Conservation (phyloP, 116 monocot genomes). For the Papilionanthe hybrid region DNA sequence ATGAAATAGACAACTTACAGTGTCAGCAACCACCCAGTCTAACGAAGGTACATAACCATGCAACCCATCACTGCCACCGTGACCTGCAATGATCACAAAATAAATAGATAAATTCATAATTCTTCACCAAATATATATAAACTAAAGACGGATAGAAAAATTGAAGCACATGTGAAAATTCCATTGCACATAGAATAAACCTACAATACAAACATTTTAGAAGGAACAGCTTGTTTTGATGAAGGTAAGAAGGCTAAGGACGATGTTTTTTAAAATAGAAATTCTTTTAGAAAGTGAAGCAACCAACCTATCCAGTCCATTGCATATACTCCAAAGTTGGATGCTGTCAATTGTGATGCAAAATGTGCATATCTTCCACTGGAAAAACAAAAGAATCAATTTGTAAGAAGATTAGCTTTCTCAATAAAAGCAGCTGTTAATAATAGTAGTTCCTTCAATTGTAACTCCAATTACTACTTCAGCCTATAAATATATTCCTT, state of each 20-base stretch:
- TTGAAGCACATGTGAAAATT: too few relatives aligned
- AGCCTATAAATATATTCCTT: background rate
- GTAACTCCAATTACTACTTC: background rate
- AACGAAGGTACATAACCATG: slow-evolving; percentile 98
- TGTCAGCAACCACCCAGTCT: slow-evolving; percentile 82
- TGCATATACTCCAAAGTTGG: slow-evolving; percentile 86
- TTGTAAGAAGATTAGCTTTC: background rate
- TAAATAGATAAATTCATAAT: too few relatives aligned
- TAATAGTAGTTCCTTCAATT: background rate
- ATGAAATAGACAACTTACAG: slow-evolving; percentile 41
- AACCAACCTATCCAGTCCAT: slow-evolving; percentile 96
- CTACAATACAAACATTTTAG: too few relatives aligned
- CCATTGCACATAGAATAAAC: too few relatives aligned
- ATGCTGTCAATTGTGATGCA: slow-evolving; percentile 65
- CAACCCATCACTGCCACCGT: slow-evolving; percentile 98
- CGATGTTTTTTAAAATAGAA: background rate
- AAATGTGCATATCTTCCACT: slow-evolving; percentile 96
- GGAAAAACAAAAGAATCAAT: slow-evolving; percentile 5
- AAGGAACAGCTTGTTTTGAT: too few relatives aligned
- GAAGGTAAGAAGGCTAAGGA: background rate
- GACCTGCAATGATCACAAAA: slow-evolving; percentile 40
- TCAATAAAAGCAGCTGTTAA: background rate
- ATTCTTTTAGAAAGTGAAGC: background rate
- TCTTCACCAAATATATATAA: background rate
- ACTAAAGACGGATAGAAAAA: too few relatives aligned